Base-by-base conservation (phyloP, 2,329 filamentous ascomycete genomes). In the Chaetomium globosum region DNA sequence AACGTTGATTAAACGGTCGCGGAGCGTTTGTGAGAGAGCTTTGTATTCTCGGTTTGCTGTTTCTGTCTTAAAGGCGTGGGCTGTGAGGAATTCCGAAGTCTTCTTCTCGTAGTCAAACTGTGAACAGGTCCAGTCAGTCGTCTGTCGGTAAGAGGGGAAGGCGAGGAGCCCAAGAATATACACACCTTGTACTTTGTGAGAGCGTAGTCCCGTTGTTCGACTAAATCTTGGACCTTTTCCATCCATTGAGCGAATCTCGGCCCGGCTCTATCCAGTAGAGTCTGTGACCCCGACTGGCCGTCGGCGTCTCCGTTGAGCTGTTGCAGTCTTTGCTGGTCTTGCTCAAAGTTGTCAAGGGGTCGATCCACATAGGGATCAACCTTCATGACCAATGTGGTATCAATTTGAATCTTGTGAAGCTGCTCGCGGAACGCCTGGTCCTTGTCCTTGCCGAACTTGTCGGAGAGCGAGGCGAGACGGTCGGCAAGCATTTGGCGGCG, bases 351-450 rank as follows among this genome's bases (percentile, higher is more conserved):
- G 68, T 83, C 81, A 3, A 80, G 75, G 1, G 80, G 79, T 23
- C 78, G 75, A 56, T 80, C 79, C 26, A 84, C 82, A 76, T 96
- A 96, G 0, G 91, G 90, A 73, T 97, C 90, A 60, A 95, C 91
- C 71, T 91, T 88, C 76, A 92, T 88, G 70, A 97, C 92, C 54
- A 96, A 84, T 65, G 86, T 91, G 79, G 93, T 93, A 77, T 97
- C 93, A 69, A 92, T 88, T 78, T 97, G 93, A n/a, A 97, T 87
- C 70, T 92, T 92, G 73, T 95, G 89, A 2, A 97, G 85, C 77
- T 97, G 92, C 70, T 95, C 91, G 68, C 93, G 88, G 77, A 96
- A 98, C 72, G 92, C 88, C 68, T 85, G 82, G 76, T 97, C 92
- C 69, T 91, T 86, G 74, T 96, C 93, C 68, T 89, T 86, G 69